Percentiles rank a stretch among this genome's conserved stretches.
Conservation (phyloP, 2,329 filamentous ascomycete species). For the Aspergillus novoparasiticus region DNA sequence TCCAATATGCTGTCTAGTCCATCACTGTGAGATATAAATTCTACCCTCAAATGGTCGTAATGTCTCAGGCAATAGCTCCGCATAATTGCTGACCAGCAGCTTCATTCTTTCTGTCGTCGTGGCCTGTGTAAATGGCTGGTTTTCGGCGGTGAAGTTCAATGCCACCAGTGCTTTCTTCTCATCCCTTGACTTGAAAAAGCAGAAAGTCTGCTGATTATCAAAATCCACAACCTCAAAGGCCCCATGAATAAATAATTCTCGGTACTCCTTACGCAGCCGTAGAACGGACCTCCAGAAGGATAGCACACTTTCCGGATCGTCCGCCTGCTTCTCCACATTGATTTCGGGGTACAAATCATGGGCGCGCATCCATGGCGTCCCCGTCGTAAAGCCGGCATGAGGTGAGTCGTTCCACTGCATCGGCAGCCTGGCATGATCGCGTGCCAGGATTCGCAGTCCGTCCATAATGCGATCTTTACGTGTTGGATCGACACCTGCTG, state of each 20-base stretch:
- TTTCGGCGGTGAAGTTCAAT: constrained; percentile 21
- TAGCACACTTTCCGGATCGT: constrained; percentile 51
- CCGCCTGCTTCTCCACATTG: constrained; percentile 57
- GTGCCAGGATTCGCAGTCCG: constrained; percentile 57
- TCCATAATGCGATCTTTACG: constrained; percentile 23
- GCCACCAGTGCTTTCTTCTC: constrained; percentile 19
- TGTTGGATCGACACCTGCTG: constrained; percentile 26
- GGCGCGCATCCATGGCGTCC: constrained; percentile 62
- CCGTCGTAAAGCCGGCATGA: constrained; percentile 64
- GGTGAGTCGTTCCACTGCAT: constrained; percentile 65
- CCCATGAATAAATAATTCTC: constrained; percentile 53
- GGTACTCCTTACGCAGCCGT: constrained; percentile 57
- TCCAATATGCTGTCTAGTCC: background rate
- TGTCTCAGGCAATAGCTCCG: background rate
- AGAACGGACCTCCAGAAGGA: constrained; percentile 63
- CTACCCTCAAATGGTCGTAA: constrained; percentile 25
- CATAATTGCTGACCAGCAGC: constrained; percentile 24
- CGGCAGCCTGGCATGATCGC: constrained; percentile 64
- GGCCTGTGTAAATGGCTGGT: constrained; percentile 17
- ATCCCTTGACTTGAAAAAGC: constrained; percentile 23
- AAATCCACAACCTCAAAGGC: constrained; percentile 24
- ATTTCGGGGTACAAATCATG: constrained; percentile 45
- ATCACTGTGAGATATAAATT: constrained; percentile 20
- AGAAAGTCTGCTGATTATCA: constrained; percentile 25
- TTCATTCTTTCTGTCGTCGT: constrained; percentile 13